Percentiles rank a stretch among this genome's conserved stretches.
Evolutionary conservation across 2,329 filamentous ascomycete genomes (phyloP).

Genomic region (Pseudogymnoascus sp.): DNA sequence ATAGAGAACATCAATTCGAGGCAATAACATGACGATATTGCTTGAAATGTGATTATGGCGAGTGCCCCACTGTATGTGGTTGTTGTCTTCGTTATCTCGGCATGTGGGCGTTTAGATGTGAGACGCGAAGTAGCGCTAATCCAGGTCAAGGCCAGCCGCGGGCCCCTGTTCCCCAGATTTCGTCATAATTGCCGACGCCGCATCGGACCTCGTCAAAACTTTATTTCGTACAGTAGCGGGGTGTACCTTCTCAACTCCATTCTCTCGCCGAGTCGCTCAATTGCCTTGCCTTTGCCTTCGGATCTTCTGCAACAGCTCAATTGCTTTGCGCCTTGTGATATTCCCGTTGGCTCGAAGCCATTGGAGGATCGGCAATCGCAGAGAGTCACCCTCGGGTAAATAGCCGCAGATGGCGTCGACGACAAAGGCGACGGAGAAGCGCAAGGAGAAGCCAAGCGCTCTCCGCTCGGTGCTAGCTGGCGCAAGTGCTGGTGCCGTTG

Average conservation of each 20-base stretch:
- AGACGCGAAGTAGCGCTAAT: background rate
- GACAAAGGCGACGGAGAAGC: constrained; percentile 27
- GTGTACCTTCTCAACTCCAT: background rate
- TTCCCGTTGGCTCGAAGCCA: constrained; percentile 1
- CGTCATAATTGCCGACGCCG: constrained; percentile 5
- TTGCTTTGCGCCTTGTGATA: background rate
- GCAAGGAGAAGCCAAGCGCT: constrained; percentile 56
- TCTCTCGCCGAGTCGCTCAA: background rate
- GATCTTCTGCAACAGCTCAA: background rate
- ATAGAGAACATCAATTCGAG: background rate
- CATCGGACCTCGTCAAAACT: constrained; percentile 8
- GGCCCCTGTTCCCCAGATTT: constrained; percentile 6
- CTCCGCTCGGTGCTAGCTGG: constrained; percentile 87
- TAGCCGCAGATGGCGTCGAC: background rate
- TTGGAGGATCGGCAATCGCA: constrained; percentile 3
- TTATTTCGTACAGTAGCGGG: background rate
- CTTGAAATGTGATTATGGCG: background rate
- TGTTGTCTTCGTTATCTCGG: background rate
- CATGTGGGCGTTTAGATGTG: background rate
- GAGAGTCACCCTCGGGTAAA: background rate
- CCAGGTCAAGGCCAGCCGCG: background rate
- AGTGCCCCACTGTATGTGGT: background rate
- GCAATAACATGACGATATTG: background rate
- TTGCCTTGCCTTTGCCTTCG: background rate
- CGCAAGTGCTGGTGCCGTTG: constrained; percentile 85